These are phyloP conservation scores for Wickerhamiella azymoides DNA, from an alignment of 805 yeast species.

Conservation along the genomic window DNA sequence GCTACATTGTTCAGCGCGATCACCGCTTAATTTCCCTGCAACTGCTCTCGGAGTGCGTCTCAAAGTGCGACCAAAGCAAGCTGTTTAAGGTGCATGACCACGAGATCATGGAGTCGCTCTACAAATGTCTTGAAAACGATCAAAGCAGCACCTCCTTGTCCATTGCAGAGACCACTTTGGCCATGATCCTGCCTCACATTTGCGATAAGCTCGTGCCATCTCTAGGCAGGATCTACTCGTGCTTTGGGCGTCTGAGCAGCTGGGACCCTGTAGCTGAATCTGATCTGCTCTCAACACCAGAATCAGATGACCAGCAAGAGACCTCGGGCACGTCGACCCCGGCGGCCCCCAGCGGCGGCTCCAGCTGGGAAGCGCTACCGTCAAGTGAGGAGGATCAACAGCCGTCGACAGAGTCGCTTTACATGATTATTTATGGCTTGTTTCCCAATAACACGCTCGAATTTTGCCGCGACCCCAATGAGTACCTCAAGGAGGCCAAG, in stretches of 20 bases:
- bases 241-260: slow-evolving; percentile 33
- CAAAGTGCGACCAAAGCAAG: slow-evolving; percentile 16
- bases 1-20: slow-evolving; percentile 24
- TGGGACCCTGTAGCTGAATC: slow-evolving; percentile 21
- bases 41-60: slow-evolving; percentile 23
- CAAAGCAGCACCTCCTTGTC: slow-evolving; percentile 29
- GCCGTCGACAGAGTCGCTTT: slow-evolving; percentile 28
- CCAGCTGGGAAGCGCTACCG: background rate
- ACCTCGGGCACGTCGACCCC: no score
- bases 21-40: slow-evolving; percentile 30
- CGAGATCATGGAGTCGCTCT: slow-evolving; percentile 17
- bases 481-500: slow-evolving; percentile 22
- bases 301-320: no score
- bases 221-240: slow-evolving; percentile 32
- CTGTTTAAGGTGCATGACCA: slow-evolving; percentile 16
- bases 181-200: slow-evolving; percentile 35
- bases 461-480: slow-evolving; percentile 32
- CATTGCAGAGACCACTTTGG: slow-evolving; percentile 27
- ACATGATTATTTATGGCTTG: slow-evolving; percentile 41
- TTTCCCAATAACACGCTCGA: slow-evolving; percentile 37
- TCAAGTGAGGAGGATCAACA: slow-evolving; percentile 1
- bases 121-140: slow-evolving; percentile 27
- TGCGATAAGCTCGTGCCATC: slow-evolving; percentile 24
- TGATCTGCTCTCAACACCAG: no score
- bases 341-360: no score